Conservation (phyloP, 2,329 filamentous ascomycete genomes). For the Fusarium sp. region DNA sequence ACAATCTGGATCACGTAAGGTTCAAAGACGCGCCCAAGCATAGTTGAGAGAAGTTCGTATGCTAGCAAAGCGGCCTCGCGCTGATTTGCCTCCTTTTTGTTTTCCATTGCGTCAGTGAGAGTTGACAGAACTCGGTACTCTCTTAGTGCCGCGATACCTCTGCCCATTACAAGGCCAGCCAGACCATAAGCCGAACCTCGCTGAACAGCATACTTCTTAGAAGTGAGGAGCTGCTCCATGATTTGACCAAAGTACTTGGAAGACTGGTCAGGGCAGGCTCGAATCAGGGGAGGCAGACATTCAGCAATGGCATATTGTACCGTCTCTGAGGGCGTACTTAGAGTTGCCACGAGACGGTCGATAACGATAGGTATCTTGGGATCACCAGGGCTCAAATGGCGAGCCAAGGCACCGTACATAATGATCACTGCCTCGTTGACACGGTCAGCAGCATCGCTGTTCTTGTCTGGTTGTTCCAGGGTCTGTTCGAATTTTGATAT, state of each 20-base stretch:
- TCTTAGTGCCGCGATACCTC: constrained; percentile 81
- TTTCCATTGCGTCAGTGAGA: constrained; percentile 85
- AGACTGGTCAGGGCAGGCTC: constrained; percentile 79
- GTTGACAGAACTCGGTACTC: constrained; percentile 88
- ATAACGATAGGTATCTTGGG: constrained; percentile 88
- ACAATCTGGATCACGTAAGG: constrained; percentile 97
- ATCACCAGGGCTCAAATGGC: constrained; percentile 87
- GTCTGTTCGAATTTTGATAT: constrained; percentile 93
- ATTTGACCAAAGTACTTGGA: constrained; percentile 83
- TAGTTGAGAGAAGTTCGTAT: constrained; percentile 87
- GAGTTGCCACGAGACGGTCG: constrained; percentile 82
- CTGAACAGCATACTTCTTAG: constrained; percentile 91
- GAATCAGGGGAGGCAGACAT: constrained; percentile 90
- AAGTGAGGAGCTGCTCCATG: constrained; percentile 82
- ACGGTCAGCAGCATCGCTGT: constrained; percentile 82
- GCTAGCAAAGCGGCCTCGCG: constrained; percentile 89
- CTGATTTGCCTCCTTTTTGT: constrained; percentile 91
- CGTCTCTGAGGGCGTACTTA: constrained; percentile 94
- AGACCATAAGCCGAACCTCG: constrained; percentile 95
- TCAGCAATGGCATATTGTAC: constrained; percentile 97
- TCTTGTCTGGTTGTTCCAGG: constrained; percentile 85
- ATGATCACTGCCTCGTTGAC: constrained; percentile 98
- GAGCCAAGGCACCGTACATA: constrained; percentile 92
- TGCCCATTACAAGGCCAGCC: constrained; percentile 88
- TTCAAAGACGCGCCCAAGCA: constrained; percentile 90